Conservation (phyloP, 169 alveolate species). For the Cryptosporidium tyzzeri region DNA sequence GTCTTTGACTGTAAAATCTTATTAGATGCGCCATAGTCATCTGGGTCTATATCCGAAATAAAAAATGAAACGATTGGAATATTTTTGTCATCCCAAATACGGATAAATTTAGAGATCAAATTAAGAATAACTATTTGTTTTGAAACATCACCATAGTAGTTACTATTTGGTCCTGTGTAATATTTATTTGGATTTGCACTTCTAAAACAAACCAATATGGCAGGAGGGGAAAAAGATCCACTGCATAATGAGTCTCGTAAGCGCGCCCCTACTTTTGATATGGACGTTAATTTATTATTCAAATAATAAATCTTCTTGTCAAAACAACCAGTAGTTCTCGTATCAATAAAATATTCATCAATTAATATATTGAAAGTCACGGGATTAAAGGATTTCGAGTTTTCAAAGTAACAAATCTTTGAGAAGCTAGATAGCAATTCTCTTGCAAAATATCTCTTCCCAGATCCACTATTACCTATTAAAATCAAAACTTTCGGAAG, state of each 20-base stretch:
- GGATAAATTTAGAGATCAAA: not conserved
- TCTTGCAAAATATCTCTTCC: constrained; percentile 14
- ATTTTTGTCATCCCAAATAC: constrained; percentile 1
- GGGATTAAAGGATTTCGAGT: not conserved
- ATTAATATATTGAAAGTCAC: not conserved
- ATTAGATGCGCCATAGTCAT: not conserved
- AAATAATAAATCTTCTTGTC: not conserved
- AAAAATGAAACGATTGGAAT: constrained; percentile 51
- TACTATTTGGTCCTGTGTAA: not conserved
- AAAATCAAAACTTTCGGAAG: constrained; percentile 11
- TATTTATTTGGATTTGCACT: not conserved
- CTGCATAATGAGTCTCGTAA: not conserved
- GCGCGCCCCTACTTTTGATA: constrained; percentile 6
- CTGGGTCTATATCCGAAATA: not conserved
- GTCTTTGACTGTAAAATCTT: not conserved
- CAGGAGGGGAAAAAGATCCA: not conserved
- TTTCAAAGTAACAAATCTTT: not conserved
- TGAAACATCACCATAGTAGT: not conserved
- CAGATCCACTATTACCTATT: constrained; percentile 7
- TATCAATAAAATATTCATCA: not conserved
- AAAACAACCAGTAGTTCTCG: not conserved
- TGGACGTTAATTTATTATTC: not conserved
- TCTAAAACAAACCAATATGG: not conserved
- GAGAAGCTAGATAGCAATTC: constrained; percentile 27
- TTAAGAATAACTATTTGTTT: not conserved